A percentile compares a stretch with the other conserved stretches of the same genome.
Evolutionary conservation across 2,329 filamentous ascomycete species (phyloP).

Genomic region (Penicillium paneum): DNA sequence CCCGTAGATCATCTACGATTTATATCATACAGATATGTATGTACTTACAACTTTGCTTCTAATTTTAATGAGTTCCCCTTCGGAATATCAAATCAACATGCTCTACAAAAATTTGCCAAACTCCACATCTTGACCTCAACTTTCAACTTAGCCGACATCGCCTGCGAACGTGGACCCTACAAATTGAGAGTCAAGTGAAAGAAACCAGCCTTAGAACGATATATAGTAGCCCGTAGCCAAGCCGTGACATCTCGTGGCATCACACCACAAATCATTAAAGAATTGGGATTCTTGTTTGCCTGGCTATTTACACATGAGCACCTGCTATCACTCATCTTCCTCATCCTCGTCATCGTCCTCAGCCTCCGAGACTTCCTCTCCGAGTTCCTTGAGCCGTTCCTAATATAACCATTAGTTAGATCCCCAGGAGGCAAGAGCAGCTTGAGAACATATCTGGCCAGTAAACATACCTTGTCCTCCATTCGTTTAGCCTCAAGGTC

Average conservation of each 20-base stretch:
- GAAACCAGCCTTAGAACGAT: not conserved
- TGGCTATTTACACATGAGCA: conserved; percentile 9
- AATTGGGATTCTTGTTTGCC: not conserved
- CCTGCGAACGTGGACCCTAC: not conserved
- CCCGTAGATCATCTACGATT: not conserved
- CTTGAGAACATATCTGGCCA: not conserved
- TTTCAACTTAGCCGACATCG: not conserved
- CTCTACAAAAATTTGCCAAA: not conserved
- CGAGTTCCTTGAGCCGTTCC: conserved; percentile 62
- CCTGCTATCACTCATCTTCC: conserved; percentile 46
- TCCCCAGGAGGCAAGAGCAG: not conserved
- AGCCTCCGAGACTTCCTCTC: conserved; percentile 71
- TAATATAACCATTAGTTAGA: conserved; percentile 41
- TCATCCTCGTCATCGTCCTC: conserved; percentile 64
- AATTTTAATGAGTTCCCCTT: not conserved
- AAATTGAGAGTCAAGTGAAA: not conserved
- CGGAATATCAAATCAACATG: not conserved
- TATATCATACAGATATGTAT: not conserved
- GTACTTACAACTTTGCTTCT: not conserved
- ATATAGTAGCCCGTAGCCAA: not conserved
- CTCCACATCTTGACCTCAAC: not conserved
- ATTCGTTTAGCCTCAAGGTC: conserved; percentile 74
- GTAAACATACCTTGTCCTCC: conserved; percentile 66
- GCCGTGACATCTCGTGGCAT: not conserved
- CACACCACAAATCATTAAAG: not conserved